Conservation (phyloP, 306 rosid species). For the Quercus agrifolia region DNA sequence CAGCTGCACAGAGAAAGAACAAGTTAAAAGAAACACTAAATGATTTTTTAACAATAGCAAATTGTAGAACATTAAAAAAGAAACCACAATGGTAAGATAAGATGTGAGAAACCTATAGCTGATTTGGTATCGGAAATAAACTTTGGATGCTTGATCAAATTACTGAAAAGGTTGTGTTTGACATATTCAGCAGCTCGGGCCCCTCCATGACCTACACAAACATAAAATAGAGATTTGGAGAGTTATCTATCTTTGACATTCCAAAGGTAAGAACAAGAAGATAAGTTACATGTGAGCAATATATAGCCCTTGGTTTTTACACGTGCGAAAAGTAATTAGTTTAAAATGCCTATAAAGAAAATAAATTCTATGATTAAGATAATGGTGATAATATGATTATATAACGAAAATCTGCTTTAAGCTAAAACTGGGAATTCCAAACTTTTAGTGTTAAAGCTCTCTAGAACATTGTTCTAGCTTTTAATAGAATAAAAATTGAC, state of each 20-base stretch:
- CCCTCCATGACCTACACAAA: slow-evolving; percentile 86
- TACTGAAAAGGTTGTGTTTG: slow-evolving; percentile 86
- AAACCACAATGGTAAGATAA: neutral
- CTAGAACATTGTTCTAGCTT: no score
- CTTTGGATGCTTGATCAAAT: slow-evolving; percentile 87
- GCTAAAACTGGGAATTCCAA: no score
- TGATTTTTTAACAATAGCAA: slow-evolving; percentile 13
- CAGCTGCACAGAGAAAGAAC: slow-evolving; percentile 51
- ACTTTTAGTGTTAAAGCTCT: no score
- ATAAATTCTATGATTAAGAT: no score
- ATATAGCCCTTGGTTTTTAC: neutral
- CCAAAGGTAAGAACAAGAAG: neutral
- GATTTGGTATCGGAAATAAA: slow-evolving; percentile 94
- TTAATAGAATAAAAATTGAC: no score
- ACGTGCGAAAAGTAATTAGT: neutral
- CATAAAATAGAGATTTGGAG: slow-evolving; percentile 18
- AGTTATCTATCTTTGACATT: slow-evolving; percentile 2
- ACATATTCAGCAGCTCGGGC: slow-evolving; percentile 97
- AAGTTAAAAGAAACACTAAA: neutral
- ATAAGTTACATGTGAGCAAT: neutral
- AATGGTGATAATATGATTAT: no score
- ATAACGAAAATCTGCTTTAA: no score
- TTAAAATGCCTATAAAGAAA: neutral
- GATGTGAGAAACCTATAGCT: slow-evolving; percentile 60
- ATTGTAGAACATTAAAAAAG: slow-evolving; percentile 1